Evolutionary conservation across 2,329 filamentous ascomycete genomes (phyloP).

Genomic region (Neofusicoccum laricinum): DNA sequence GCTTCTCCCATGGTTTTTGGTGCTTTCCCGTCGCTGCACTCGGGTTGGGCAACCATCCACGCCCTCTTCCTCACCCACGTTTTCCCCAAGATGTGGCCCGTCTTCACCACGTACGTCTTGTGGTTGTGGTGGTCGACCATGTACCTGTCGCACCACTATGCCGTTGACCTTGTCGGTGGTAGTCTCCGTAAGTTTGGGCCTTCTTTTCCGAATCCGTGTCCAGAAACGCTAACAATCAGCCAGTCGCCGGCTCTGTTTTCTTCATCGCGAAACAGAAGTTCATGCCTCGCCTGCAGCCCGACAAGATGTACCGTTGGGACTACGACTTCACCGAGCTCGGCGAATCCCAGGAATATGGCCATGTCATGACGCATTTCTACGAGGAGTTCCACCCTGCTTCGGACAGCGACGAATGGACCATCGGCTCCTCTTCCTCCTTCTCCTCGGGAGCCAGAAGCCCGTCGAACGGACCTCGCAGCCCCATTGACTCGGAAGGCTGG

Average conservation of each 20-base stretch:
- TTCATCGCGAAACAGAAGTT: conserved; percentile 78
- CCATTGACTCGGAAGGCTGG: conserved; percentile 57
- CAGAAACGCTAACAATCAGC: conserved; percentile 25
- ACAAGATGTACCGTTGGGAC: conserved; percentile 89
- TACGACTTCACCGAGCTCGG: conserved; percentile 92
- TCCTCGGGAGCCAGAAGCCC: conserved; percentile 64
- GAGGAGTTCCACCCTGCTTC: conserved; percentile 50
- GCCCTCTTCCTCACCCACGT: conserved; percentile 90
- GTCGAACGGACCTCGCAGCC: conserved; percentile 44
- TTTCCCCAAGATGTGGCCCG: conserved; percentile 76
- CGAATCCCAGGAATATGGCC: conserved; percentile 56
- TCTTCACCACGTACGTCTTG: conserved; percentile 79
- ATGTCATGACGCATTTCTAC: conserved; percentile 56
- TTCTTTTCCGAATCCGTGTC: background rate
- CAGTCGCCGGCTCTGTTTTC: conserved; percentile 68
- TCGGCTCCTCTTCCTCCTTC: conserved; percentile 76
- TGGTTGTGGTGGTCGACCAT: conserved; percentile 99
- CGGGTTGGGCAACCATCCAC: conserved; percentile 83
- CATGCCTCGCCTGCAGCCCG: conserved; percentile 75
- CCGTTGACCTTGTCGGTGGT: conserved; percentile 85
- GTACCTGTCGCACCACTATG: conserved; percentile 97
- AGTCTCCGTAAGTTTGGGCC: conserved; percentile 54
- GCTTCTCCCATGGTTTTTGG: conserved; percentile 90
- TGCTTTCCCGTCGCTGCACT: conserved; percentile 90
- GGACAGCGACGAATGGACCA: conserved; percentile 86